Conservation (phyloP, 1,284 basidiomycete genomes). For the Naganishia albida region DNA sequence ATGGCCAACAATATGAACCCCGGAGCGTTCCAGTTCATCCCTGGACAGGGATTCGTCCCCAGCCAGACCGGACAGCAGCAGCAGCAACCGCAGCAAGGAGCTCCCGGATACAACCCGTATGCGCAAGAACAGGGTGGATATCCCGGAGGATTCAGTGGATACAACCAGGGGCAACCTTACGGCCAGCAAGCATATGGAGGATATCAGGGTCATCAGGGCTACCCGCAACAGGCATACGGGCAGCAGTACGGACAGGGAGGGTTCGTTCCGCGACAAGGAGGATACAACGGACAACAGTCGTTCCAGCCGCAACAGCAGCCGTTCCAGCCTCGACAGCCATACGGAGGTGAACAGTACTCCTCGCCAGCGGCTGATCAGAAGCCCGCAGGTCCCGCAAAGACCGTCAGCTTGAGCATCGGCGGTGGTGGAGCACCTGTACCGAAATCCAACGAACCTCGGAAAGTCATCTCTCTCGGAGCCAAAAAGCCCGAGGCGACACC, state of each 20-base stretch:
- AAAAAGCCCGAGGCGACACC: slow-evolving; percentile 18
- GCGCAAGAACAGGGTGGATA: slow-evolving; percentile 30
- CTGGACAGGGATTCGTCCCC: slow-evolving; percentile 32
- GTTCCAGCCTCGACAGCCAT: slow-evolving; percentile 30
- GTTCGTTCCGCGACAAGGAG: slow-evolving; percentile 13
- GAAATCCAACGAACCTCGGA: slow-evolving; percentile 25
- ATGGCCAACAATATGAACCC: slow-evolving; percentile 33
- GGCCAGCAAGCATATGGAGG: slow-evolving; percentile 30
- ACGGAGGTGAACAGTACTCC: slow-evolving; percentile 10
- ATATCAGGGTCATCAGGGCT: neutral
- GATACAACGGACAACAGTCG: slow-evolving; percentile 16
- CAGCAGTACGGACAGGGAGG: slow-evolving; percentile 20
- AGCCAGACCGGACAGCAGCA: slow-evolving; percentile 22
- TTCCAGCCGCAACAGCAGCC: slow-evolving; percentile 31
- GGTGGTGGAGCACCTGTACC: slow-evolving; percentile 24
- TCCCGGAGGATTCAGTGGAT: slow-evolving; percentile 27
- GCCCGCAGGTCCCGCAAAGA: slow-evolving; percentile 33
- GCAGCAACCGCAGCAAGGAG: slow-evolving; percentile 12
- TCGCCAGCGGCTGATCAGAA: slow-evolving; percentile 9
- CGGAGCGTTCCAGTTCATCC: slow-evolving; percentile 35
- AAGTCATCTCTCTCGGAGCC: slow-evolving; percentile 31
- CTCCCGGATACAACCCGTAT: slow-evolving; percentile 34
- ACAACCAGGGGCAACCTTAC: slow-evolving; percentile 23
- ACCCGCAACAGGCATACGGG: neutral
- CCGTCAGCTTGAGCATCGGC: slow-evolving; percentile 33